Evolutionary conservation across 1,139 yeast genomes (phyloP), one percentile per base, ranked within the genome.

Genomic region (Pneumocystis carinii): DNA sequence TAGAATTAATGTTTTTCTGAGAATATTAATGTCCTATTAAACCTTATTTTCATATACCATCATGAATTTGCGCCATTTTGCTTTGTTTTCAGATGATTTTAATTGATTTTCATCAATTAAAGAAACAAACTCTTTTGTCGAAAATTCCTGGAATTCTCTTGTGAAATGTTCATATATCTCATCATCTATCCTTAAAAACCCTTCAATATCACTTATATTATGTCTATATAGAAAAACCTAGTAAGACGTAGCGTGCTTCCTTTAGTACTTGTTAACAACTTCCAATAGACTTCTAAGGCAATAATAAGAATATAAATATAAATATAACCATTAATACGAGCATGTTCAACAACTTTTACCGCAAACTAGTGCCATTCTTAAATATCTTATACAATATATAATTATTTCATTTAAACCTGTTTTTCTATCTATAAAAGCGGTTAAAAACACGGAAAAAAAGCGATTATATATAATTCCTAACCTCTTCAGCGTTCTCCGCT

Each of bases 321-420:
- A 14, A n/a, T 14, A 14, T 6, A 17, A 1, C 2, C n/a, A 39
- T 29, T 24, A 69, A 37, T 70, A 70, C 72, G 73, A 66, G 96
- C 94, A 75, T 94, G 97, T 75, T 83, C 84, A 35, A 94, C 98
- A 8, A 97, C 98, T 76, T 88, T 90, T 67, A 94, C 98, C 62
- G 98, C 97, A 72, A 92, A 92, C 77, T 90, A 97, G 81, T 83
- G 87, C 76, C 90, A 97, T 71, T 88, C 69, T 71, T 68, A 80
- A 24, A 15, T 55, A 35, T 29, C 19, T 15, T 27, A 8, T 48
- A 17, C 7, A 27, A 39, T 27, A 32, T 2, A 24, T 55, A 29
- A 61, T 56, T 17, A 61, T 62, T 60, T 10, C 36, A n/a, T 39
- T 39, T 32, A n/a, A 56, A 15, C 38, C 59, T 41, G 39, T 41